Conservation (phyloP, 306 rosid species). For the Rosa multiflora region DNA sequence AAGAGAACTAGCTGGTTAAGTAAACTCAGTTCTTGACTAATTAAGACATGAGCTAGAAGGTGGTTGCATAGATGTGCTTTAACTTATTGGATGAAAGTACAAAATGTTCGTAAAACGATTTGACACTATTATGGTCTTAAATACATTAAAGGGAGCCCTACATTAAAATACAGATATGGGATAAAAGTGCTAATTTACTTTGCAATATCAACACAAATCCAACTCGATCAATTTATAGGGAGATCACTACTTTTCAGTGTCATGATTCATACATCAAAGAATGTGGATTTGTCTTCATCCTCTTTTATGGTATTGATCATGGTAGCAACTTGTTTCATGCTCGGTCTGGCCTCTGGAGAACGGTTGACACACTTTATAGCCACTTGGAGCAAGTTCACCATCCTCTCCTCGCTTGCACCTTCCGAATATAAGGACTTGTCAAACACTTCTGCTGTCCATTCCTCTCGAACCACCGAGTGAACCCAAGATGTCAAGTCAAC, state of each 20-base stretch:
- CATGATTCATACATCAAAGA: slow-evolving; percentile 20
- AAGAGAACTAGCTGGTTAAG: background rate
- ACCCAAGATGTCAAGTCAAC: slow-evolving; percentile 78
- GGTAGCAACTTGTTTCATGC: slow-evolving; percentile 63
- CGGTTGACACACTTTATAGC: slow-evolving; percentile 66
- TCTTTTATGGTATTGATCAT: slow-evolving; percentile 66
- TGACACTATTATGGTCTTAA: background rate
- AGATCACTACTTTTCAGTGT: background rate
- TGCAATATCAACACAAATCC: background rate
- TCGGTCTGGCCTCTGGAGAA: slow-evolving; percentile 60
- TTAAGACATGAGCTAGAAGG: background rate
- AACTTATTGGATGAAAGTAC: background rate
- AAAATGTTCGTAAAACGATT: background rate
- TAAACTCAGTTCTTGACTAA: background rate
- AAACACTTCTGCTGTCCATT: slow-evolving; percentile 91
- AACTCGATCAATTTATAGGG: background rate
- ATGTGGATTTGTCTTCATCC: slow-evolving; percentile 70
- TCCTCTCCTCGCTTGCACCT: slow-evolving; percentile 75
- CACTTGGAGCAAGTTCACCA: slow-evolving; percentile 80
- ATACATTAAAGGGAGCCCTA: background rate
- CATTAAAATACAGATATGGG: background rate
- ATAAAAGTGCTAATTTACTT: slow-evolving; percentile 2
- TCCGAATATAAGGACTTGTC: slow-evolving; percentile 53
- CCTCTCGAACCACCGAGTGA: slow-evolving; percentile 70
- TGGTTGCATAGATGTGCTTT: background rate